phyloP scores from a whole-genome alignment of 495 filamentous ascomycete species.

The Xylona heveae region DNA sequence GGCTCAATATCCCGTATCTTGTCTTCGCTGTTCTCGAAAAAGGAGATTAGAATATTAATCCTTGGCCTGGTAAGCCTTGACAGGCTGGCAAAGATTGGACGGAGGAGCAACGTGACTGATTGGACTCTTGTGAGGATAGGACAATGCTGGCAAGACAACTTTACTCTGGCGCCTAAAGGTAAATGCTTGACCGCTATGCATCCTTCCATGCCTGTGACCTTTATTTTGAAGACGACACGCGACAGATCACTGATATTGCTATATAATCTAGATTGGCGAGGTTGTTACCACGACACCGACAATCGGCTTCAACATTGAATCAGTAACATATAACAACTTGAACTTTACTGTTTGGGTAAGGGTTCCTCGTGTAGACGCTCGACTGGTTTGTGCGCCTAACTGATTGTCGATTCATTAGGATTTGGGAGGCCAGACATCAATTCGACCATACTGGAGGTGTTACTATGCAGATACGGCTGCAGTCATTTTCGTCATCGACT shows the following conservation, averaged over 20 bases:
- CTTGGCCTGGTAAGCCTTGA: constrained; percentile 60
- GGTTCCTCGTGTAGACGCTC: background rate
- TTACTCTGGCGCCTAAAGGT: constrained; percentile 92
- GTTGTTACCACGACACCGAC: constrained; percentile 98
- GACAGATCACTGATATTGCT: background rate
- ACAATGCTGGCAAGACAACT: constrained; percentile 97
- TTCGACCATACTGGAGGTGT: constrained; percentile 95
- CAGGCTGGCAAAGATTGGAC: constrained; percentile 1
- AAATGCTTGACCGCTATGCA: constrained; percentile 12
- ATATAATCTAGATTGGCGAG: constrained; percentile 58
- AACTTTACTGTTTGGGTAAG: constrained; percentile 96
- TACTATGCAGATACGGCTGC: constrained; percentile 99
- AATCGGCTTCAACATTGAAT: constrained; percentile 98
- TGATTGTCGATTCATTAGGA: constrained; percentile 2
- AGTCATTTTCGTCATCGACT: constrained; percentile 95
- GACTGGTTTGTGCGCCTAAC: background rate
- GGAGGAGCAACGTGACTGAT: too few species aligned
- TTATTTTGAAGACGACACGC: too few species aligned
- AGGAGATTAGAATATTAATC: constrained; percentile 93
- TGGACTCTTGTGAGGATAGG: constrained; percentile 27
- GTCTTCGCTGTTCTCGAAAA: constrained; percentile 64
- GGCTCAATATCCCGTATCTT: constrained; percentile 54
- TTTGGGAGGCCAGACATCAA: constrained; percentile 69
- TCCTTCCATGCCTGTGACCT: too few species aligned
- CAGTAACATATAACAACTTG: constrained; percentile 88